A percentile compares a stretch with the other conserved stretches of the same genome.
These are phyloP conservation scores for Kwoniella shandongensis DNA, from an alignment of 768 basidiomycete species.

Conservation along the genomic window DNA sequence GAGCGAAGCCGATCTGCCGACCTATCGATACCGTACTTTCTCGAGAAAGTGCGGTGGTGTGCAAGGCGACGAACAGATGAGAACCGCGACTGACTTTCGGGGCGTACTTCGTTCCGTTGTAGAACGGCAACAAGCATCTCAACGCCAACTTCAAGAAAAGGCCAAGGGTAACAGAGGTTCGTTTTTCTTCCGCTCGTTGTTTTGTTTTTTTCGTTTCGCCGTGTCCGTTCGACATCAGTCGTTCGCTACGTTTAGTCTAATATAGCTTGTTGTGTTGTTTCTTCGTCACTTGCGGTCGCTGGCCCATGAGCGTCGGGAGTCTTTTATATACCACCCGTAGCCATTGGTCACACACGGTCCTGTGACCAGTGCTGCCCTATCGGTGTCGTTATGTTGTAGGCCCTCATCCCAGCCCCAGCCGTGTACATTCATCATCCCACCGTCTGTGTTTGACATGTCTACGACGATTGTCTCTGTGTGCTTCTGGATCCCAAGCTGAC, in stretches of 20 bases:
- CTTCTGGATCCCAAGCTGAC: not conserved
- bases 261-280: conserved; percentile 5
- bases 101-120: conserved; percentile 12
- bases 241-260: conserved; percentile 5
- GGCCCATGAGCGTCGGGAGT: conserved; percentile 42
- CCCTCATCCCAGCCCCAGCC: too few species aligned
- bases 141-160: conserved; percentile 93
- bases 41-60: too few species aligned
- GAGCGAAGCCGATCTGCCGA: conserved; percentile 6
- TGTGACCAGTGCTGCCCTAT: too few species aligned
- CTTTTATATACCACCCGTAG: conserved; percentile 10
- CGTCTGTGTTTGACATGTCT: too few species aligned
- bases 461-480: not conserved
- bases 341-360: not conserved
- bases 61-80: not conserved
- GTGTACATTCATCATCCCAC: too few species aligned
- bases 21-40: not conserved
- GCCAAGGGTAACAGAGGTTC: conserved; percentile 97
- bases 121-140: conserved; percentile 91
- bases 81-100: conserved; percentile 15
- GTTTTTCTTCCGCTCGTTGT: conserved; percentile 24
- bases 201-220: not conserved
- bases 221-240: not conserved
- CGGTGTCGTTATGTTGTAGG: not conserved
- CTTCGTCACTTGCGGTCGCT: conserved; percentile 25